These are phyloP conservation scores for Ormosia emarginata DNA, from an alignment of 306 rosid genomes.

Conservation along the genomic window DNA sequence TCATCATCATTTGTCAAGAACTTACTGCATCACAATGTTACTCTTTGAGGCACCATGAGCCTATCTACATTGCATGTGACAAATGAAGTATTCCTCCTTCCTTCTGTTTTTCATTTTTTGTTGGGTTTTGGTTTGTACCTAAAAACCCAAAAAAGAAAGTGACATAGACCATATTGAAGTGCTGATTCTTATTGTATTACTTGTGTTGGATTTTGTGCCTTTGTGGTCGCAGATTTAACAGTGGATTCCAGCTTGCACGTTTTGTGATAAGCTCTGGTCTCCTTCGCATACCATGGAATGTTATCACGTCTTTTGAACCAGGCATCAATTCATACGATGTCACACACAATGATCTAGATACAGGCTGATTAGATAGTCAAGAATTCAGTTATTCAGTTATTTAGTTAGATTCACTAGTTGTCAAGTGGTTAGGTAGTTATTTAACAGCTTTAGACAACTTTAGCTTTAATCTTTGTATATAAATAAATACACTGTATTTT, in stretches of 20 bases:
- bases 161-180: neutral
- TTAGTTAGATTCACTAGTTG: too few relatives aligned
- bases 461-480: too few relatives aligned
- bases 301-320: neutral
- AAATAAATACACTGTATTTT: too few relatives aligned
- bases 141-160: neutral
- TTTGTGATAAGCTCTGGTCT: conserved; percentile 32
- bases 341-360: too few relatives aligned
- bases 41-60: neutral
- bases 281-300: conserved; percentile 31
- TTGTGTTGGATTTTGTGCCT: neutral
- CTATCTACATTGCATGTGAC: conserved; percentile 13
- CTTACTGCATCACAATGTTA: neutral
- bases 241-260: conserved; percentile 42
- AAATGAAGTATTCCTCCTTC: neutral
- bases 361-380: too few relatives aligned
- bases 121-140: neutral
- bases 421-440: too few relatives aligned
- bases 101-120: neutral
- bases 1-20: neutral
- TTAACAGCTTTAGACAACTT: too few relatives aligned
- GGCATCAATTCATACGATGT: neutral
- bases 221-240: conserved; percentile 46
- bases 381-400: too few relatives aligned
- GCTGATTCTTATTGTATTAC: neutral